Evolutionary conservation across 2,329 filamentous ascomycete genomes (phyloP).

Genomic region (Paecilomyces niveus): DNA sequence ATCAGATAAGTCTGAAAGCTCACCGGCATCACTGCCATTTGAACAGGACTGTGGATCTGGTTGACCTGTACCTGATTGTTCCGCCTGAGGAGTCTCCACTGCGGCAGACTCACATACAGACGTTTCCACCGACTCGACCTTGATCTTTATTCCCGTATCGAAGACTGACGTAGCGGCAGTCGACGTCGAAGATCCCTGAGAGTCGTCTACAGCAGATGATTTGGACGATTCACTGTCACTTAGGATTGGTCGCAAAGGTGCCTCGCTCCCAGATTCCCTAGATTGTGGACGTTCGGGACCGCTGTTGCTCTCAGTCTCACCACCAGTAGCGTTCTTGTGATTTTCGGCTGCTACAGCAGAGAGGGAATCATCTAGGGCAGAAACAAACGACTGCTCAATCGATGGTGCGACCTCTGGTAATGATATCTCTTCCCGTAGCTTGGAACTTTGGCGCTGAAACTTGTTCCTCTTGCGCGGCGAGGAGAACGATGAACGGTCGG

Average conservation of each 20-base stretch:
- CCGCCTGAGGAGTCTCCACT: constrained; percentile 1
- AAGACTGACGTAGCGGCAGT: constrained; percentile 31
- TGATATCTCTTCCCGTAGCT: constrained; percentile 29
- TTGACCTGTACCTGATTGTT: constrained; percentile 7
- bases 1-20: constrained; percentile 18
- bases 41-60: constrained; percentile 4
- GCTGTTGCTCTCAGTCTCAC: neutral
- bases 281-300: neutral
- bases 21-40: constrained; percentile 14
- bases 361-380: constrained; percentile 1
- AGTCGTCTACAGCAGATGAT: constrained; percentile 22
- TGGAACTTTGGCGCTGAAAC: constrained; percentile 27
- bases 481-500: constrained; percentile 16
- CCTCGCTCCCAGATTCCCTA: constrained; percentile 4
- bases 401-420: constrained; percentile 20
- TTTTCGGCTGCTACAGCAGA: neutral
- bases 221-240: constrained; percentile 19
- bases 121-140: constrained; percentile 10
- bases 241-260: constrained; percentile 4
- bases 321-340: neutral
- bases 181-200: constrained; percentile 25
- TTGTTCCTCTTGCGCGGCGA: constrained; percentile 27
- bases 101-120: constrained; percentile 4
- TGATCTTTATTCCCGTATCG: constrained; percentile 14
- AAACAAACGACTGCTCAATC: constrained; percentile 9